Base-by-base conservation (phyloP, 768 basidiomycete species). In the Pleurotus giganteus region DNA sequence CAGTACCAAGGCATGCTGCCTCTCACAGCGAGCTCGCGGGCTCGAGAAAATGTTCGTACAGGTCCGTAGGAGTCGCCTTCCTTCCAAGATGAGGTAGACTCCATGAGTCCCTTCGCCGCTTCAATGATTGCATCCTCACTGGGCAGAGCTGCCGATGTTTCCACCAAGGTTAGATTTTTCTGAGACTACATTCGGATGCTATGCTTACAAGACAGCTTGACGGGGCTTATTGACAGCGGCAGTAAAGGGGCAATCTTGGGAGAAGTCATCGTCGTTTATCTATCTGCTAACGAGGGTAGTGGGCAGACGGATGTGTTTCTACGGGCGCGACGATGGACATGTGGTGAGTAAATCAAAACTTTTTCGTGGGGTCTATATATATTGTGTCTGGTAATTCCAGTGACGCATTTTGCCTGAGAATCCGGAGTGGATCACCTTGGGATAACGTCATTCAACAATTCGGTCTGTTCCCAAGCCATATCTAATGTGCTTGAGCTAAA, bases 1-100 rank as follows among this genome's bases (percentile, higher is more conserved):
- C 75, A 76, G 58, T 79, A 71, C 83, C 84, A 86, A 11, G 70
- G 61, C 31, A 76, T 74, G 19, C 43, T 32, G n/a, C 41, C 42
- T 28, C 44, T 72, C 71, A 52, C 76, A 73, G 19, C 58, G 66
- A 15, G 71, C 62, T 24, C 63, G 63, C 57, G 74, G 74, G 55
- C 71, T 62, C 69, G 69, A 15, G 62, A 70, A 47, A 63, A 72
- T 2, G 77, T 80, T 56, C 76, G 73, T 52, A 82, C 78, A 1
- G 59, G 69, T 26, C 72, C 61, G 60, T 71, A 77, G 2, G 71
- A 61, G 63, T 82, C 84, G 4, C 77, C 79, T 37, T 68, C 68
- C 61, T 78, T 81, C 84, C 85, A 86, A 21, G 68, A 61, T 8
- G 59, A 54, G 1, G 78, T 77, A 19, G 76, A 72, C 15, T 74